Base-by-base conservation (phyloP, 176 grass and related monocot species). In the Urochloa ruziziensis region DNA sequence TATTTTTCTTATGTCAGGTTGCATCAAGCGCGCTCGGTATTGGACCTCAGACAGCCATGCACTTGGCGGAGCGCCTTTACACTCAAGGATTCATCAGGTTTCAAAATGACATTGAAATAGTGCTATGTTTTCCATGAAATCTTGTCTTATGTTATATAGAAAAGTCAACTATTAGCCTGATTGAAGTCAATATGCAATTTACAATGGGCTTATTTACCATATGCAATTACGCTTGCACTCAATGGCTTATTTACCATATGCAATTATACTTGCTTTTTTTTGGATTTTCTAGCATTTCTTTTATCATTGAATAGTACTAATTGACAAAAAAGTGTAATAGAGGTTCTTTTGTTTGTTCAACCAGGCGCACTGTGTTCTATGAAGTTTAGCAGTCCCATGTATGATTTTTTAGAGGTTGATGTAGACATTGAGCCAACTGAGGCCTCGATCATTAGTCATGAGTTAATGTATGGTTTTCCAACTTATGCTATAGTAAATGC, bases 1-100 rank as follows among this genome's bases (percentile, higher is more conserved):
- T 40, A 53, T 83, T 74, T 57, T 71, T 79, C 65, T 62, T 65
- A 44, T 89, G 62, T 64, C 80, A 98, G 93, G 82, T 98, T 88
- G 96, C 96, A 78, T 98, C 96, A 78, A 95, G 96, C 86, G 78
- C 96, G 33, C 86, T 98, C 56, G 92, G 96, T 70, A 78, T 98
- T 67, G 96, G 92, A 76, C 96, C 93, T 64, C 96, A 95, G 47
- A 91, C 82, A 82, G 80, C 96, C 32, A 98, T 98, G 96, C 96
- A 98, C 67, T 86, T 98, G 81, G 87, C 96, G 2, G 95, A 98
- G 91, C 70, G 93, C 30, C 84, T 95, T 72, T 98, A 98, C 82
- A 98, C 87, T 69, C 96, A 98, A 85, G 96, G 96, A 78, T 98
- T 88, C 87, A 95, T 98, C 84, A 98, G 96, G 96, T 98, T 79